These are phyloP conservation scores for Tanacetum coccineum DNA, from an alignment of 129 eudicot species.

Conservation along the genomic window DNA sequence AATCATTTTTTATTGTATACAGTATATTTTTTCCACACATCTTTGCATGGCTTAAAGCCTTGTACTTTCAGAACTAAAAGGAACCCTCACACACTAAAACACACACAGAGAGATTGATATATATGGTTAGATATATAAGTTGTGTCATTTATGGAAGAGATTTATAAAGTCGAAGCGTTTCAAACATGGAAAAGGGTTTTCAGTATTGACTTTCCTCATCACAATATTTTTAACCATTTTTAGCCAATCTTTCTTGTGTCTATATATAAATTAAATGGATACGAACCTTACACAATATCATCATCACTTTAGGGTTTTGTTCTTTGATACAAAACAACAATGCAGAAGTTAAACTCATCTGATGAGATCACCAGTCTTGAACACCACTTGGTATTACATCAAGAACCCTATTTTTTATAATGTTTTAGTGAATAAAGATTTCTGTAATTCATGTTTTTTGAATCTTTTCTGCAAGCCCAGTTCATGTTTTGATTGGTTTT, in stretches of 20 bases:
- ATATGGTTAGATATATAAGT: not conserved
- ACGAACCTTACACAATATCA: slow-evolving; percentile 8
- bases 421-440: not conserved
- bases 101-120: not conserved
- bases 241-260: not conserved
- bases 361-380: slow-evolving; percentile 48
- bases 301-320: slow-evolving; percentile 20
- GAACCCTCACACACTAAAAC: slow-evolving; percentile 8
- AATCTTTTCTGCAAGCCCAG: slow-evolving; percentile 9
- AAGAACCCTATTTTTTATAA: slow-evolving; percentile 7
- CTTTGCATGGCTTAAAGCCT: slow-evolving; percentile 37
- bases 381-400: slow-evolving; percentile 46
- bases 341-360: slow-evolving; percentile 49
- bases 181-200: slow-evolving; percentile 27
- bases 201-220: slow-evolving; percentile 13
- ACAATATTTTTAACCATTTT: slow-evolving; percentile 20
- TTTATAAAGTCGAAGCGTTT: slow-evolving; percentile 15
- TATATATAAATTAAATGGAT: slow-evolving; percentile 23
- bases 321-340: slow-evolving; percentile 26
- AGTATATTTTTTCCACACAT: not conserved
- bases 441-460: slow-evolving; percentile 2
- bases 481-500: slow-evolving; percentile 23
- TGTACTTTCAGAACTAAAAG: slow-evolving; percentile 25
- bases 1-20: too few species aligned
- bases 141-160: slow-evolving; percentile 17